Evolutionary conservation across 371 early-diverging fungal genomes (phyloP).

Genomic region (Apophysomyces trapeziformis): DNA sequence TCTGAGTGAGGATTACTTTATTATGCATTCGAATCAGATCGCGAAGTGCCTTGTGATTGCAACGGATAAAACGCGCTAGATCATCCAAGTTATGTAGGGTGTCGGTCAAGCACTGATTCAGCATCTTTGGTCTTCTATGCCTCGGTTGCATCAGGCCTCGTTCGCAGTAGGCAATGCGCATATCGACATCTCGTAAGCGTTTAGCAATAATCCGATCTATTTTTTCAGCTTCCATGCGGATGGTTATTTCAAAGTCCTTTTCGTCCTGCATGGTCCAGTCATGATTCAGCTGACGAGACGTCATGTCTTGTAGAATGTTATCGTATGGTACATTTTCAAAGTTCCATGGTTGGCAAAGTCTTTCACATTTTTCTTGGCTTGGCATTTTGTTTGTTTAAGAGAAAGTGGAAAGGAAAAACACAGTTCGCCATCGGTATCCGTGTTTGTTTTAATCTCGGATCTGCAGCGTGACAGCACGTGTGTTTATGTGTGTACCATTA

Average conservation of each 20-base stretch:
- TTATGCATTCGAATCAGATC: constrained; percentile 96
- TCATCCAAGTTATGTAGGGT: constrained; percentile 87
- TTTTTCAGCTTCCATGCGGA: constrained; percentile 90
- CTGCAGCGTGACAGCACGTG: constrained; percentile 7
- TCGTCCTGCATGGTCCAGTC: constrained; percentile 75
- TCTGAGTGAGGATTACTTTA: constrained; percentile 26
- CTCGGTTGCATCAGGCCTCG: constrained; percentile 33
- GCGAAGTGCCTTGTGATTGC: constrained; percentile 94
- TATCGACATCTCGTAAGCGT: constrained; percentile 88
- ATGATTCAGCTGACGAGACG: constrained; percentile 45
- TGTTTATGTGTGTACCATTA: not conserved
- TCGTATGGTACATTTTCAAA: constrained; percentile 88
- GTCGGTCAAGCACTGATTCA: constrained; percentile 63
- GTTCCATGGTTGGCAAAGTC: constrained; percentile 80
- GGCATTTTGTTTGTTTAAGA: constrained; percentile 73
- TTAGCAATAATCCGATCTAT: constrained; percentile 54
- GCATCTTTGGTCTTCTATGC: constrained; percentile 21
- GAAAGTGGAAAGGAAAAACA: constrained; percentile 7
- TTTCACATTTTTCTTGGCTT: constrained; percentile 74
- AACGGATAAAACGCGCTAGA: constrained; percentile 89
- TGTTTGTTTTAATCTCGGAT: not conserved
- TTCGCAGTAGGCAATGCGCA: constrained; percentile 82
- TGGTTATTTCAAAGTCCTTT: constrained; percentile 77
- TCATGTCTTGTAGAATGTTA: constrained; percentile 76
- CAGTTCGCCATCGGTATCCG: not conserved